Evolutionary conservation across 768 basidiomycete genomes (phyloP).

Genomic region (Lactifluus pinguis): DNA sequence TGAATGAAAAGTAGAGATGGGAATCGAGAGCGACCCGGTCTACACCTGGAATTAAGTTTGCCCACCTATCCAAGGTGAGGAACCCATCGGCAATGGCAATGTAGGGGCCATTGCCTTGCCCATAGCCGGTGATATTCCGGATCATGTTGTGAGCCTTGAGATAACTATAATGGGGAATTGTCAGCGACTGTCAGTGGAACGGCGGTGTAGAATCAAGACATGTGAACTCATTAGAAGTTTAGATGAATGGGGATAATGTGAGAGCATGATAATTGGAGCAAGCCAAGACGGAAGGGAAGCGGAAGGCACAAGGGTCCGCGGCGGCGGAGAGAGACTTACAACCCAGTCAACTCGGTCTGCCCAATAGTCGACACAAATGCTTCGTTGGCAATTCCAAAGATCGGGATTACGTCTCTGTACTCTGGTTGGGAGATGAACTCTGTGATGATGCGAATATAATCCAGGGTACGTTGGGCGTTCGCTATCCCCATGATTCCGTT

Average conservation of each 20-base stretch:
- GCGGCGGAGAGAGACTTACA: constrained; percentile 35
- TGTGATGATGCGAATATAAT: constrained; percentile 67
- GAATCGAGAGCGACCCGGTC: constrained; percentile 42
- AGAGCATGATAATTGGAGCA: neutral
- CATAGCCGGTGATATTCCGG: constrained; percentile 66
- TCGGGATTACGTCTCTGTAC: constrained; percentile 53
- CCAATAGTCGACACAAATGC: constrained; percentile 49
- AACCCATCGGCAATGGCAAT: constrained; percentile 51
- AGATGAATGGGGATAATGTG: neutral
- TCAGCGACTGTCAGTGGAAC: neutral
- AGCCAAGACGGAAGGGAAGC: neutral
- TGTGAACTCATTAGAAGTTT: neutral
- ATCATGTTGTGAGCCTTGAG: constrained; percentile 54
- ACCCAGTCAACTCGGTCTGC: constrained; percentile 42
- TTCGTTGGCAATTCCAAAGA: constrained; percentile 64
- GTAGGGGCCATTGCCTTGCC: constrained; percentile 56
- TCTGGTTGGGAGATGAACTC: constrained; percentile 79
- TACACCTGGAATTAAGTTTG: constrained; percentile 33
- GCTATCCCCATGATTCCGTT: constrained; percentile 79
- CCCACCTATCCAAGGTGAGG: constrained; percentile 37
- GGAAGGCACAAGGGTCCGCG: constrained; percentile 26
- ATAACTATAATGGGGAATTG: constrained; percentile 36
- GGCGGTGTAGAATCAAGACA: neutral
- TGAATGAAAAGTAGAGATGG: constrained; percentile 37
- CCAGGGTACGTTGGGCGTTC: constrained; percentile 75